Base-by-base conservation (phyloP, 768 basidiomycete species). In the Boletus pseudo-olivaceus region DNA sequence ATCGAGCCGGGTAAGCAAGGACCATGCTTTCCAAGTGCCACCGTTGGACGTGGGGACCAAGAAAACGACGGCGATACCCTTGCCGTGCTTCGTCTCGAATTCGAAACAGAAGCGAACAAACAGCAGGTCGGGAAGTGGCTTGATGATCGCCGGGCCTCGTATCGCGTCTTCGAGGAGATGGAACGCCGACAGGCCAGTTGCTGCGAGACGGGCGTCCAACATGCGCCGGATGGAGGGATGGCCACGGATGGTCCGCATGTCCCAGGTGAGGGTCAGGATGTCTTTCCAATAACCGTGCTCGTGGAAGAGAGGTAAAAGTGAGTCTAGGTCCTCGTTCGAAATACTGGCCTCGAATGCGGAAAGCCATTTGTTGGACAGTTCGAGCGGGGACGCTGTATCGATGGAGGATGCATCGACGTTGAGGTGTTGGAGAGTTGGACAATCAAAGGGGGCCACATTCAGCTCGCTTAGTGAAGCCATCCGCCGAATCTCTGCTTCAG, bases 91-190 rank as follows among this genome's bases (percentile, higher is more conserved):
- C 5, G 74, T 73, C 7, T 78, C 81, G 58, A 87, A 88, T 5
- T 69, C 75, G 63, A 89, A 85, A 51, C 79, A 66, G 32, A 77
- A 68, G 27, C 78, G 77, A 39, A 88, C 66, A 80, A 84, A 88
- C 0, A 73, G 75, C 5, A 88, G 53, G 58, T 81, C 83, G 0
- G 81, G 75, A 51, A 73, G 76, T 3, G 77, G 78, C 15, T 65
- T 70, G 46, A 73, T 64, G n/a, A 81, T 41, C 3, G 33, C 61
- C n/a, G 70, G 60, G 32, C 56, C 67, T 1, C 63, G 67, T 47
- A 73, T n/a, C 6, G 39, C 30, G 43, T 66, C 70, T 9, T 64
- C 56, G n/a, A 64, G 43, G 37, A 68, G 57, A 1, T 33, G 55
- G 38, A 65, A 55, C 15, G 49, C 48, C 1, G 60, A 55, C 14